Evolutionary conservation across 305 asterid species (phyloP).

Genomic region (Lippia alba): DNA sequence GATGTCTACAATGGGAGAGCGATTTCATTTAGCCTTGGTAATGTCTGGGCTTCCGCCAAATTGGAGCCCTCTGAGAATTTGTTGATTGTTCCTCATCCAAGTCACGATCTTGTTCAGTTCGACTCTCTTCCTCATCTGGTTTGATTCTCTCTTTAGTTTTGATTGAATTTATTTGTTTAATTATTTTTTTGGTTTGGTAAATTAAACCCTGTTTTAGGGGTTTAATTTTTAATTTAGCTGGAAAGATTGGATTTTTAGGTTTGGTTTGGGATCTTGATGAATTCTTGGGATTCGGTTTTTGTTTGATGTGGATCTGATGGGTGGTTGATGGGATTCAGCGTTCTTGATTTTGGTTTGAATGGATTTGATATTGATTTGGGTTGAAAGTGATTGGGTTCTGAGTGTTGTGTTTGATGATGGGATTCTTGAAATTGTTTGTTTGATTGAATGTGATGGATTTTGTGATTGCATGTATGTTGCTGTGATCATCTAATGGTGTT

Average conservation of each 20-base stretch:
- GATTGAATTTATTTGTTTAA: too few species aligned
- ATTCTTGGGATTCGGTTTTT: slow-evolving; percentile 7
- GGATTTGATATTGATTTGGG: neutral
- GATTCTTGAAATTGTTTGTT: neutral
- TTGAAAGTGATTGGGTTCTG: neutral
- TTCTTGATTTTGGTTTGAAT: neutral
- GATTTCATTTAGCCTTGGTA: slow-evolving; percentile 74
- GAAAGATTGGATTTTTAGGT: neutral
- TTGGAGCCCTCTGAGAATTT: slow-evolving; percentile 71
- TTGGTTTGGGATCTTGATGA: neutral
- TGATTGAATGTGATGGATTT: slow-evolving; percentile 17
- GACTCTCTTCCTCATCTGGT: slow-evolving; percentile 58
- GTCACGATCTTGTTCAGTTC: slow-evolving; percentile 78
- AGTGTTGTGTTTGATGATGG: slow-evolving; percentile 12
- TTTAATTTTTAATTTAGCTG: slow-evolving; percentile 12
- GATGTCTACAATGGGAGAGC: slow-evolving; percentile 85
- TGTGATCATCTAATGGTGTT: neutral
- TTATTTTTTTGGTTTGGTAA: neutral
- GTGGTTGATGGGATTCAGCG: slow-evolving; percentile 10
- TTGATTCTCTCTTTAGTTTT: neutral
- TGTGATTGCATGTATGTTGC: neutral
- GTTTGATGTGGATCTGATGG: slow-evolving; percentile 22
- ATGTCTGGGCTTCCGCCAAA: slow-evolving; percentile 81
- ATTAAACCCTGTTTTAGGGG: neutral
- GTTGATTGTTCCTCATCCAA: slow-evolving; percentile 71